Conservation (phyloP, 345 rosid species). For the Kernera saxatilis region DNA sequence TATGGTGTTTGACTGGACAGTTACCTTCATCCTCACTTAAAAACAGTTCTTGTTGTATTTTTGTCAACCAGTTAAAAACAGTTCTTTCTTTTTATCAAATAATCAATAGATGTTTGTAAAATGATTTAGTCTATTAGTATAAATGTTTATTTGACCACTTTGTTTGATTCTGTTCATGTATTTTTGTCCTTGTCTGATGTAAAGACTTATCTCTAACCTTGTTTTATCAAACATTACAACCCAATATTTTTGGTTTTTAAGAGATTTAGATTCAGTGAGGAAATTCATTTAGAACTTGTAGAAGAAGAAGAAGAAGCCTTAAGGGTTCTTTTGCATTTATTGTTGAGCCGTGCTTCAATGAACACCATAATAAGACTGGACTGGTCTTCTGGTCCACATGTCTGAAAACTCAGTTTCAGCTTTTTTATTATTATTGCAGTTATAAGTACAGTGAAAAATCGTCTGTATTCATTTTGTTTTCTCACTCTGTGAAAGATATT, state of each 20-base stretch:
- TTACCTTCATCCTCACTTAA: conserved; percentile 15
- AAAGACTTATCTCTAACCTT: not conserved
- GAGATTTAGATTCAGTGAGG: conserved; percentile 4
- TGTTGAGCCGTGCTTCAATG: conserved; percentile 18
- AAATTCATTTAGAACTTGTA: not conserved
- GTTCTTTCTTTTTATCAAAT: not conserved
- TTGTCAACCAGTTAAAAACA: not conserved
- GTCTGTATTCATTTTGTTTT: conserved; percentile 11
- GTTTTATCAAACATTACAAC: not conserved
- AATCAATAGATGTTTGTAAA: not conserved
- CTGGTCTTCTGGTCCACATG: conserved; percentile 26
- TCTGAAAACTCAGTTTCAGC: conserved; percentile 13
- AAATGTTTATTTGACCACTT: not conserved
- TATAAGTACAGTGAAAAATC: conserved; percentile 7
- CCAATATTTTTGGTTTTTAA: not conserved
- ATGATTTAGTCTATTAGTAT: not conserved
- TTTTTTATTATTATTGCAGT: not conserved
- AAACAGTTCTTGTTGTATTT: not conserved
- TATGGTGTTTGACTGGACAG: conserved; percentile 15
- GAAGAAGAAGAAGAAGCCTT: conserved; percentile 4
- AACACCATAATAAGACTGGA: conserved; percentile 19
- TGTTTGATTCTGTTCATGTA: not conserved
- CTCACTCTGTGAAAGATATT: not conserved
- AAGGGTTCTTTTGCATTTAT: conserved; percentile 10
- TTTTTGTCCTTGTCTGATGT: not conserved